Conservation (phyloP, 768 basidiomycete species). For the Leccinum barrowsii region DNA sequence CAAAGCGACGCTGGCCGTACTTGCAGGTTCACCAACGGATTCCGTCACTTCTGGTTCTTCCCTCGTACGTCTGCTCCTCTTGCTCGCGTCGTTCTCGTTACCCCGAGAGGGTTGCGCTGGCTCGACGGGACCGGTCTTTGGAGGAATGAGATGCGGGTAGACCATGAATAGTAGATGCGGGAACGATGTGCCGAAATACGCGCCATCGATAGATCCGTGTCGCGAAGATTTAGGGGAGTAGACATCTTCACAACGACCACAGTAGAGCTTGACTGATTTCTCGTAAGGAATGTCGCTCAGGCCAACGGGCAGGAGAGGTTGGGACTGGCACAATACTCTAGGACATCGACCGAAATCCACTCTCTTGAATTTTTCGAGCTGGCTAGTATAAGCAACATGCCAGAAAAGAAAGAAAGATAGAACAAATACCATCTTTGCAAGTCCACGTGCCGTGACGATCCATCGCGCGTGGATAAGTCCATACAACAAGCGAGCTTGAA, state of each 20-base stretch:
- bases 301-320: conserved; percentile 94
- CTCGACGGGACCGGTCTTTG: conserved; percentile 60
- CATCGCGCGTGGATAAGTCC: conserved; percentile 96
- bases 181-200: conserved; percentile 98
- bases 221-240: conserved; percentile 97
- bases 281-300: conserved; percentile 97
- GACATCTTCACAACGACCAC: conserved; percentile 97
- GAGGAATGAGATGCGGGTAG: conserved; percentile 88
- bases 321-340: conserved; percentile 90
- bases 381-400: conserved; percentile 4
- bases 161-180: conserved; percentile 97
- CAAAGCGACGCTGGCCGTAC: conserved; percentile 76
- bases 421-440: conserved; percentile 86
- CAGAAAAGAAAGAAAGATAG: neutral
- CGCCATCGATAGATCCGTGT: conserved; percentile 96
- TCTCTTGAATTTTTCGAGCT: conserved; percentile 97
- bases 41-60: conserved; percentile 52
- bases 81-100: conserved; percentile 28
- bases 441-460: conserved; percentile 91
- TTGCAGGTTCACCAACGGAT: conserved; percentile 62
- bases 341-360: conserved; percentile 99
- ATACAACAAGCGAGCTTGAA: conserved; percentile 89
- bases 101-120: conserved; percentile 26
- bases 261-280: conserved; percentile 98
- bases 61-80: conserved; percentile 46